These are phyloP conservation scores for Phyllosticta capitalensis DNA, from an alignment of 2,329 filamentous ascomycete species.

Conservation along the genomic window DNA sequence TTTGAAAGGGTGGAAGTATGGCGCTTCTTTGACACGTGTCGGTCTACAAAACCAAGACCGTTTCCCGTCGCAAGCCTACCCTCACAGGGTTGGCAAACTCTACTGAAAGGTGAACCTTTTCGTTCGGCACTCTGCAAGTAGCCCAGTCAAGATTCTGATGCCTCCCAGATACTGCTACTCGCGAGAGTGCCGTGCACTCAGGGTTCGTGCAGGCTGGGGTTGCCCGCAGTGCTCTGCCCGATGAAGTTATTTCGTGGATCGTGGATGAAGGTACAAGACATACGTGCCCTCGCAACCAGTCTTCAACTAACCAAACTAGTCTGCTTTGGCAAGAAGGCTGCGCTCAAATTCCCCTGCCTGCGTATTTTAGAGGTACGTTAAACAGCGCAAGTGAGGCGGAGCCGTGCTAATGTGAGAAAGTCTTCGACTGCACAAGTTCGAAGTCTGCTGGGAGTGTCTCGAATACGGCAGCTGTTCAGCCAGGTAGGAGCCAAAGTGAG, in stretches of 20 bases:
- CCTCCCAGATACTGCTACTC: slow-evolving; percentile 4
- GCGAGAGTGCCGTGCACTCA: slow-evolving; percentile 33
- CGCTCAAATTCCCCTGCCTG: slow-evolving; percentile 28
- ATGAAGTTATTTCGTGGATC: slow-evolving; percentile 34
- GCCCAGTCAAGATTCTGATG: background rate
- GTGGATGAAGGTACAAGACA: slow-evolving; percentile 20
- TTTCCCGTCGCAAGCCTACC: slow-evolving; percentile 19
- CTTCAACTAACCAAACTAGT: slow-evolving; percentile 6
- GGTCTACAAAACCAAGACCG: background rate
- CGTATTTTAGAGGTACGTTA: slow-evolving; percentile 21
- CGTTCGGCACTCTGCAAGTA: too few relatives aligned
- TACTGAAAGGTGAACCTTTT: background rate
- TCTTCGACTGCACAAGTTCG: slow-evolving; percentile 1
- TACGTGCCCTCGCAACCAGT: background rate
- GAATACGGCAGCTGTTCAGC: background rate
- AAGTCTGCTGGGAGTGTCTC: background rate
- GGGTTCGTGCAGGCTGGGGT: slow-evolving; percentile 34
- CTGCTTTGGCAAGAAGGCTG: slow-evolving; percentile 19
- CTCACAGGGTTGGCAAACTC: background rate
- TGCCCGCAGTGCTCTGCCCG: slow-evolving; percentile 26
- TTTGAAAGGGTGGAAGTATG: slow-evolving; percentile 44
- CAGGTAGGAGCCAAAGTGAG: background rate
- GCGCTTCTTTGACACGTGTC: slow-evolving; percentile 40
- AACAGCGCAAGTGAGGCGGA: slow-evolving; percentile 18
- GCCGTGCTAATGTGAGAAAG: background rate